Conservation (phyloP, 306 rosid genomes). For the Cicer yamashitae region DNA sequence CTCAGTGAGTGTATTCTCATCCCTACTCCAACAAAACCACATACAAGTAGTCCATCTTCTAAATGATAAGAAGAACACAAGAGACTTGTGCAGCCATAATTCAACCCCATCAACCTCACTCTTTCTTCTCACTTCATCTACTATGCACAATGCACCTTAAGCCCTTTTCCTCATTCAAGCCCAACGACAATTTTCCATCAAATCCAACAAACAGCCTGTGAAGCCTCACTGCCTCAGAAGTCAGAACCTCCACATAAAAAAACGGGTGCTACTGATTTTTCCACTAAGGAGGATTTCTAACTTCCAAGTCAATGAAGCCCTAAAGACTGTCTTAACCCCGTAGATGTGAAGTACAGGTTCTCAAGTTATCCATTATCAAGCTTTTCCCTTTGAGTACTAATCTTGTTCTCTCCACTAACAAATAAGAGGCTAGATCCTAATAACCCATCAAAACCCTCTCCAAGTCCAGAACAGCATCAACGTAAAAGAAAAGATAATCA, state of each 20-base stretch:
- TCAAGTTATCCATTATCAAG: background rate
- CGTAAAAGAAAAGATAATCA: background rate
- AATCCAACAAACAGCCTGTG: background rate
- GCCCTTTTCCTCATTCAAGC: background rate
- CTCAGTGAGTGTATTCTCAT: background rate
- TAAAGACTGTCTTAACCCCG: background rate
- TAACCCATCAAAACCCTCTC: background rate
- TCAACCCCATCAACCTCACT: slow-evolving; percentile 16
- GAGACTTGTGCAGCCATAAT: background rate
- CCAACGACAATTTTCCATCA: background rate
- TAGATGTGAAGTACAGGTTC: slow-evolving; percentile 1
- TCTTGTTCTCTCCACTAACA: background rate
- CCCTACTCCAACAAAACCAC: background rate
- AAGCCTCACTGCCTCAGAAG: background rate
- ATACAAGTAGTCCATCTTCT: background rate
- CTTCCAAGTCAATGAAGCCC: background rate
- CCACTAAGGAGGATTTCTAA: background rate
- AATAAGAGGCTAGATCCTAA: background rate
- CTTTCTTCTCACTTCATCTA: background rate
- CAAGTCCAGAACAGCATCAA: slow-evolving; percentile 1
- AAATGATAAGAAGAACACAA: background rate
- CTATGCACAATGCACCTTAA: background rate
- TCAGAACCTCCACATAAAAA: background rate
- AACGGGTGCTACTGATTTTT: background rate
- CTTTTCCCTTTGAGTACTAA: background rate